A percentile compares a stretch with the other conserved stretches of the same genome.
These are phyloP conservation scores for Panellus pusillus DNA, from an alignment of 768 basidiomycete genomes.

Conservation along the genomic window DNA sequence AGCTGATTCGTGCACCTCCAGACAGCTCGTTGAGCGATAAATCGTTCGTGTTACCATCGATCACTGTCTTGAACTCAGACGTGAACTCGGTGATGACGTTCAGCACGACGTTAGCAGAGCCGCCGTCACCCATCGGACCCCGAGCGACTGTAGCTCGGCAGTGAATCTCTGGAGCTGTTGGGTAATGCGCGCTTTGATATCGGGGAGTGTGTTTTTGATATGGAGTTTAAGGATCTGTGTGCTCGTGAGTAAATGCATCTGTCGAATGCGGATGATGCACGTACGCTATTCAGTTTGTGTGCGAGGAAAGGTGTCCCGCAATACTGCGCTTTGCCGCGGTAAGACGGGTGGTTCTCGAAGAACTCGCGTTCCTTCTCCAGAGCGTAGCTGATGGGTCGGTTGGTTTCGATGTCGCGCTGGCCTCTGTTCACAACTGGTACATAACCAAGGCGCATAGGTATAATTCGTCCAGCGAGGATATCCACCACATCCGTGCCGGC, in stretches of 20 bases:
- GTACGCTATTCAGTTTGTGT: conserved; percentile 89
- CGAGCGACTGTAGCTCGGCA: conserved; percentile 78
- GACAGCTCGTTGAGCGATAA: conserved; percentile 92
- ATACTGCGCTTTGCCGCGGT: conserved; percentile 91
- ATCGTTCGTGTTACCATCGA: conserved; percentile 97
- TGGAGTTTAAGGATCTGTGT: conserved; percentile 97
- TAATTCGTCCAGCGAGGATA: conserved; percentile 95
- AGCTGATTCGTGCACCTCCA: conserved; percentile 98
- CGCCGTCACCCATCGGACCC: conserved; percentile 90
- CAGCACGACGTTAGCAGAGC: conserved; percentile 89
- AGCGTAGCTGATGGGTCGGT: conserved; percentile 81
- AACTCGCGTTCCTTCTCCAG: conserved; percentile 88
- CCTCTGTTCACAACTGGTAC: conserved; percentile 99
- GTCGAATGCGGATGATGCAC: conserved; percentile 23
- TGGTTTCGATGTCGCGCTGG: conserved; percentile 92
- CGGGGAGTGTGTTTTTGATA: conserved; percentile 95
- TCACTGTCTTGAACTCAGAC: conserved; percentile 92
- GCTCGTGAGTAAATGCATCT: neutral
- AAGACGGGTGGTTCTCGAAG: conserved; percentile 93
- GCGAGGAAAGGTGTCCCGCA: conserved; percentile 98
- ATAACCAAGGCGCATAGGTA: conserved; percentile 94
- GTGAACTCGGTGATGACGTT: conserved; percentile 99
- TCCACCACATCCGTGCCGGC: conserved; percentile 97
- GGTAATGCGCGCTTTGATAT: conserved; percentile 96
- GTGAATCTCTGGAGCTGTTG: conserved; percentile 88